These are phyloP conservation scores for Ascochyta pisi DNA, from an alignment of 2,329 filamentous ascomycete genomes.

Conservation along the genomic window DNA sequence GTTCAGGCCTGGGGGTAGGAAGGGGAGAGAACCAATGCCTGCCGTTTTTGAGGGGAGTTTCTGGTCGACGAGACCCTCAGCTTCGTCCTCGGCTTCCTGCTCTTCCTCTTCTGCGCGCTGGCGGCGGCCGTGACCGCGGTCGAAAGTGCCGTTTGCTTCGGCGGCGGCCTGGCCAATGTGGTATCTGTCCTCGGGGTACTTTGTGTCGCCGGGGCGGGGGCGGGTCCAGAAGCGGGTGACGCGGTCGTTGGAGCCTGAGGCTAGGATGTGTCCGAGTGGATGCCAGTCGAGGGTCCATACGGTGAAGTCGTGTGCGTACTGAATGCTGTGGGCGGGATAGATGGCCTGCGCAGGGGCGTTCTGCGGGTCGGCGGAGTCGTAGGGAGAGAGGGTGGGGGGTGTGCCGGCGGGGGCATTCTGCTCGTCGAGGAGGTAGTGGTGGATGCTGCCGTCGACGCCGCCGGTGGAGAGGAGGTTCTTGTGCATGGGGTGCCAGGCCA, in stretches of 20 bases:
- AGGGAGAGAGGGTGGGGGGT: slow-evolving; percentile 76
- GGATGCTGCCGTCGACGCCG: slow-evolving; percentile 85
- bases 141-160: slow-evolving; percentile 94
- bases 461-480: slow-evolving; percentile 88
- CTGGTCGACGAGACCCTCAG: slow-evolving; percentile 90
- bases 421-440: slow-evolving; percentile 95
- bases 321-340: slow-evolving; percentile 84
- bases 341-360: slow-evolving; percentile 88
- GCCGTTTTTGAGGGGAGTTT: slow-evolving; percentile 72
- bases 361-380: slow-evolving; percentile 77
- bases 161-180: slow-evolving; percentile 94
- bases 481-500: slow-evolving; percentile 94
- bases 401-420: slow-evolving; percentile 82
- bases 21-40: slow-evolving; percentile 51
- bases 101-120: slow-evolving; percentile 92
- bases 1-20: slow-evolving; percentile 67
- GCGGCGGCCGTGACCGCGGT: slow-evolving; percentile 76
- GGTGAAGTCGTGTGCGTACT: slow-evolving; percentile 89
- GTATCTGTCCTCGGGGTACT: slow-evolving; percentile 86
- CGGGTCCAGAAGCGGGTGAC: slow-evolving; percentile 98
- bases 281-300: slow-evolving; percentile 99
- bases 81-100: slow-evolving; percentile 90
- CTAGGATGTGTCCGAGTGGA: slow-evolving; percentile 91
- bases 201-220: slow-evolving; percentile 83
- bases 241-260: slow-evolving; percentile 94